Evolutionary conservation across 2,329 filamentous ascomycete genomes (phyloP).

Genomic region (Calycina herbarum): DNA sequence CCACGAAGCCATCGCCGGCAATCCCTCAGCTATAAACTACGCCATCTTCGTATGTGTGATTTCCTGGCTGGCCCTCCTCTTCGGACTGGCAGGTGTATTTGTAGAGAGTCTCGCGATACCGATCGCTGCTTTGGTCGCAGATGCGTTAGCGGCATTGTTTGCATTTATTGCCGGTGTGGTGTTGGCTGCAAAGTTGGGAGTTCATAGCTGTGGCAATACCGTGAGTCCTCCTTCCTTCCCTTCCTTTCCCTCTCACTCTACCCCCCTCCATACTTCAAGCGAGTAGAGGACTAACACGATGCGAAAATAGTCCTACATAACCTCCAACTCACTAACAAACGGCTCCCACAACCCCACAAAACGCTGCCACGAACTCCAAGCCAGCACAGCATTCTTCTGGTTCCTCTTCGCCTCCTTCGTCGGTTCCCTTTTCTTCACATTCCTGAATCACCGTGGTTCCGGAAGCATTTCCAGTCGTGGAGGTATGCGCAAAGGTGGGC

Average conservation of each 20-base stretch:
- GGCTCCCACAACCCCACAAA: slow-evolving; percentile 59
- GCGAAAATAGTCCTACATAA: slow-evolving; percentile 40
- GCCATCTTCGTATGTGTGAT: slow-evolving; percentile 70
- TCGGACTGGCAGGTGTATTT: slow-evolving; percentile 58
- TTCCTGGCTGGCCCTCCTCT: slow-evolving; percentile 64
- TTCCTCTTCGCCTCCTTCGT: slow-evolving; percentile 68
- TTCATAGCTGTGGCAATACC: slow-evolving; percentile 64
- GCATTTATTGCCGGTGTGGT: slow-evolving; percentile 71
- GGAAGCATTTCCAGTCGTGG: slow-evolving; percentile 18
- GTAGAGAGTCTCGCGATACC: slow-evolving; percentile 52
- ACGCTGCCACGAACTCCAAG: slow-evolving; percentile 75
- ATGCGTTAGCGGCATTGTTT: slow-evolving; percentile 61
- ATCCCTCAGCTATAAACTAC: slow-evolving; percentile 57
- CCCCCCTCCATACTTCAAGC: neutral
- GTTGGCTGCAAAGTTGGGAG: slow-evolving; percentile 66
- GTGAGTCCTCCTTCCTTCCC: slow-evolving; percentile 43
- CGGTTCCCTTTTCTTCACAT: slow-evolving; percentile 53
- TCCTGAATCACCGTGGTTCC: slow-evolving; percentile 17
- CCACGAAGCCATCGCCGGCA: slow-evolving; percentile 58
- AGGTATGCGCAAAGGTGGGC: slow-evolving; percentile 41
- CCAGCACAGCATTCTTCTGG: slow-evolving; percentile 74
- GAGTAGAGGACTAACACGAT: too few species aligned
- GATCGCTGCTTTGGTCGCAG: slow-evolving; percentile 54
- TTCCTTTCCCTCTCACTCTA: too few species aligned
- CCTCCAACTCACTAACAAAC: slow-evolving; percentile 56